Conservation (phyloP, 208 protist species). For the Crithidia fasciculata region DNA sequence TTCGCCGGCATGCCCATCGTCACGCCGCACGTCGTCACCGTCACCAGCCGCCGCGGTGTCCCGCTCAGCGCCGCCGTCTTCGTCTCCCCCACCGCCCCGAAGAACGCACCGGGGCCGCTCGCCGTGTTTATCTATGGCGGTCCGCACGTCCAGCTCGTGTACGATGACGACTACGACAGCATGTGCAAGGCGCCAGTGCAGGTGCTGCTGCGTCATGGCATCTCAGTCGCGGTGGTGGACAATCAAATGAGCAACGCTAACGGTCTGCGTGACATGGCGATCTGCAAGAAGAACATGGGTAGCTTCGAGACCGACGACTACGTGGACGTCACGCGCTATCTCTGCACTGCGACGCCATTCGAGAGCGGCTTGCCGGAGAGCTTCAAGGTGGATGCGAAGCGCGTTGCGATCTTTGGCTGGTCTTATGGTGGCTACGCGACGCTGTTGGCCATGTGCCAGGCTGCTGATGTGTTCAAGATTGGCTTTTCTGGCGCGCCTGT, state of each 20-base stretch:
- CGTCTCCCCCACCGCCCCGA: slow-evolving; percentile 37
- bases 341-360: slow-evolving; percentile 32
- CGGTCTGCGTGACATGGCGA: slow-evolving; percentile 68
- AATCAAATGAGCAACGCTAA: slow-evolving; percentile 89
- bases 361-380: slow-evolving; percentile 29
- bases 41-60: slow-evolving; percentile 71
- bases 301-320: slow-evolving; percentile 89
- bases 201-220: slow-evolving; percentile 67
- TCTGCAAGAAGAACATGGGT: slow-evolving; percentile 90
- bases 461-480: slow-evolving; percentile 78
- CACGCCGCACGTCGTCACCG: slow-evolving; percentile 53
- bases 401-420: slow-evolving; percentile 90
- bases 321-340: slow-evolving; percentile 59
- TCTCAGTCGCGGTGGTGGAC: slow-evolving; percentile 83
- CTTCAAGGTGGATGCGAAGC: slow-evolving; percentile 64
- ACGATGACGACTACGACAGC: slow-evolving; percentile 62
- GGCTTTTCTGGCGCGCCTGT: slow-evolving; percentile 88
- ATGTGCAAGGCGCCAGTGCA: slow-evolving; percentile 61
- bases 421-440: slow-evolving; percentile 91
- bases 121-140: slow-evolving; percentile 89
- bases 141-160: slow-evolving; percentile 86
- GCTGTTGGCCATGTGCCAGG: slow-evolving; percentile 85
- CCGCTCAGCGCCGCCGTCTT: slow-evolving; percentile 76
- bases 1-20: slow-evolving; percentile 42
- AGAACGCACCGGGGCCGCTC: slow-evolving; percentile 44